Base-by-base conservation (phyloP, 345 rosid species). In the Hirschfeldia incana region DNA sequence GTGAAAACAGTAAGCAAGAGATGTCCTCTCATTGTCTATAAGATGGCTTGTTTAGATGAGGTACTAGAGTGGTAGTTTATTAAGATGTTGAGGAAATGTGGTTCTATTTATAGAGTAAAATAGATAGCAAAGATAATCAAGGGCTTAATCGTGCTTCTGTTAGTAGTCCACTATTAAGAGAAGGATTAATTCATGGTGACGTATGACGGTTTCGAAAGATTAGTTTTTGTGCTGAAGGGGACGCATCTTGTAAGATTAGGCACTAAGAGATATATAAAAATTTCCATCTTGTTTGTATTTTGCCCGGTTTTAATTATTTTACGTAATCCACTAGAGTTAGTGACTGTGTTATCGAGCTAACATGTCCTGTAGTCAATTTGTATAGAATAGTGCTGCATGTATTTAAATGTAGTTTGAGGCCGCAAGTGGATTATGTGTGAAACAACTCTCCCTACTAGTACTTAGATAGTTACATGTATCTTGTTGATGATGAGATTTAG, bases 181-280 rank as follows among this genome's bases (percentile, higher is more conserved):
- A 68, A 79, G 62, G 78, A 79, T 74, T 68, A 74, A 67, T 79
- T 78, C 57, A 34, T 62, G 66, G 66, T 79, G 75, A 79, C 70
- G 78, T 74, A 63, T 17, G 75, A 78, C 70, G 75, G 82, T 75
- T 79, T 69, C 2, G 33, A 36, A 67, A 34, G 74, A 67, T 68
- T 73, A 58, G 2, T 73, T 79, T 67, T 46, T 79, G 69, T 66
- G 77, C 73, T 66, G 6, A 73, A 67, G 44, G 46, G 44, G 61
- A 67, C 55, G 73, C 53, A 67, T 78, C 44, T 15, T 33, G 44
- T n/a, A 5, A 37, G 33, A 66, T 4, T n/a, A 29, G 39, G 61
- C 73, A 69, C 61, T 4, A 68, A 46, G 49, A 71, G 46, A 30
- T 16, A 78, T 68, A 51, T 46, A 67, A 61, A 74, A 16, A 79